Evolutionary conservation across 2,329 filamentous ascomycete species (phyloP).

Genomic region (Penicillium sclerotigenum): DNA sequence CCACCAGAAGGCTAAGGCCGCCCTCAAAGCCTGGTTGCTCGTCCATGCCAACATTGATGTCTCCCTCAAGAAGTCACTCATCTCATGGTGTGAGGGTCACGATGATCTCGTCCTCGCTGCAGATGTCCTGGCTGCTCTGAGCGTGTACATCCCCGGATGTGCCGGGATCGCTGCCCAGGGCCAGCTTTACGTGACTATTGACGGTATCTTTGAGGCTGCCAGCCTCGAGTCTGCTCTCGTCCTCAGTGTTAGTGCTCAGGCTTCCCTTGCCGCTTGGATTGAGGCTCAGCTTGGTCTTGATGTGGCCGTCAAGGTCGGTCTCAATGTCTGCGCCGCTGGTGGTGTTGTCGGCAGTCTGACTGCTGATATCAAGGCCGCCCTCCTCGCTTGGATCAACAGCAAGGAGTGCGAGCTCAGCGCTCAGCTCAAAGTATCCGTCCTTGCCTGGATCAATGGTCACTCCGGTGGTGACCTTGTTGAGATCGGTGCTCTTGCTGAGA

Average conservation of each 20-base stretch:
- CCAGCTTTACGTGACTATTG: slow-evolving; percentile 35
- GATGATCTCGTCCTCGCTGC: slow-evolving; percentile 24
- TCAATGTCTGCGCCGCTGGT: slow-evolving; percentile 34
- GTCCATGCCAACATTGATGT: slow-evolving; percentile 25
- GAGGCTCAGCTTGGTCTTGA: slow-evolving; percentile 24
- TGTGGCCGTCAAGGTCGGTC: slow-evolving; percentile 32
- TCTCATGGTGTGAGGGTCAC: slow-evolving; percentile 33
- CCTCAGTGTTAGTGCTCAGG: slow-evolving; percentile 30
- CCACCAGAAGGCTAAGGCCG: slow-evolving; percentile 26
- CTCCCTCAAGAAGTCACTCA: slow-evolving; percentile 29
- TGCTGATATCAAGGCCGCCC: slow-evolving; percentile 32
- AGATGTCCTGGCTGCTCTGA: slow-evolving; percentile 31
- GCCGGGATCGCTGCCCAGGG: slow-evolving; percentile 37
- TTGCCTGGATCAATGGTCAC: slow-evolving; percentile 34
- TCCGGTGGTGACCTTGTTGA: slow-evolving; percentile 27
- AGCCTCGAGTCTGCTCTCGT: slow-evolving; percentile 30
- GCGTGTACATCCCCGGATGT: slow-evolving; percentile 35
- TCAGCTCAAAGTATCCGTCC: slow-evolving; percentile 30
- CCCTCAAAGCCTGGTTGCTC: slow-evolving; percentile 32
- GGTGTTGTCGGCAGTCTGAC: slow-evolving; percentile 31
- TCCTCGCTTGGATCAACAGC: slow-evolving; percentile 31
- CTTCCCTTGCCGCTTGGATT: slow-evolving; percentile 31
- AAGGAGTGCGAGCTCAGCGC: slow-evolving; percentile 28
- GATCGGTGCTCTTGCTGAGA: slow-evolving; percentile 26
- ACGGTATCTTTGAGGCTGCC: slow-evolving; percentile 34